Percentiles rank a stretch among this genome's conserved stretches.
Conservation (phyloP, 2,329 filamentous ascomycete species). For the Pseudonectria foliicola region DNA sequence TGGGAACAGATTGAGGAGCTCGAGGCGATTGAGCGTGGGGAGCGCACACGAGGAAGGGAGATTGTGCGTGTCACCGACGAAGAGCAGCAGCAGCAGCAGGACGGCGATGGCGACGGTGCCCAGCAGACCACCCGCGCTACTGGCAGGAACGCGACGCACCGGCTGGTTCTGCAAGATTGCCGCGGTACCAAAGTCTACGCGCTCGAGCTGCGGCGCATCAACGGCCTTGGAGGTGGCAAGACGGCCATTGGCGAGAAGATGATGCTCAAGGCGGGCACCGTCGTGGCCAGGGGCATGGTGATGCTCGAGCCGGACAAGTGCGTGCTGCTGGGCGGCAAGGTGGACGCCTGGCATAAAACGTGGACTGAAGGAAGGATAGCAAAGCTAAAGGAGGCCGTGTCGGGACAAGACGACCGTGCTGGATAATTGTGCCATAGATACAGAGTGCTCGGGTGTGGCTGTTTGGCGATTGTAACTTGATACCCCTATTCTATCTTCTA, state of each 20-base stretch:
- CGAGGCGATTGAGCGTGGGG: slow-evolving; percentile 65
- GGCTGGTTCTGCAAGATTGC: slow-evolving; percentile 75
- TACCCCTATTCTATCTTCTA: slow-evolving; percentile 10
- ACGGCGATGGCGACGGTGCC: slow-evolving; percentile 1
- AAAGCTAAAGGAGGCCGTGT: slow-evolving; percentile 56
- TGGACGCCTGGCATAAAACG: slow-evolving; percentile 70
- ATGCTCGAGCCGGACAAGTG: slow-evolving; percentile 64
- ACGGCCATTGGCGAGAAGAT: slow-evolving; percentile 75
- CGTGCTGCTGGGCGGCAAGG: slow-evolving; percentile 76
- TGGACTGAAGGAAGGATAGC: slow-evolving; percentile 70
- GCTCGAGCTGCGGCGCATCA: slow-evolving; percentile 62
- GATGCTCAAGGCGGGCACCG: slow-evolving; percentile 56
- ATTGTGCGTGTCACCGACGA: slow-evolving; percentile 63
- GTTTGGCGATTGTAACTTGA: slow-evolving; percentile 7
- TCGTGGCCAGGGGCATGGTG: slow-evolving; percentile 69
- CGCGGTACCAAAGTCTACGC: slow-evolving; percentile 62
- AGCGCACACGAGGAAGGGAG: slow-evolving; percentile 68
- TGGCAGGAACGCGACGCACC: slow-evolving; percentile 57
- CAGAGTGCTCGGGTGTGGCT: neutral
- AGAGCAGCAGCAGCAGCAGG: slow-evolving; percentile 32
- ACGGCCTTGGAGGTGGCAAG: slow-evolving; percentile 58
- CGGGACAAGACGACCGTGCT: slow-evolving; percentile 21
- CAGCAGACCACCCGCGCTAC: slow-evolving; percentile 14
- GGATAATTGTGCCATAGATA: neutral
- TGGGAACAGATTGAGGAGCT: slow-evolving; percentile 86